phyloP scores from a whole-genome alignment of 2,329 filamentous ascomycete genomes.

The Colletotrichum tropicale region DNA sequence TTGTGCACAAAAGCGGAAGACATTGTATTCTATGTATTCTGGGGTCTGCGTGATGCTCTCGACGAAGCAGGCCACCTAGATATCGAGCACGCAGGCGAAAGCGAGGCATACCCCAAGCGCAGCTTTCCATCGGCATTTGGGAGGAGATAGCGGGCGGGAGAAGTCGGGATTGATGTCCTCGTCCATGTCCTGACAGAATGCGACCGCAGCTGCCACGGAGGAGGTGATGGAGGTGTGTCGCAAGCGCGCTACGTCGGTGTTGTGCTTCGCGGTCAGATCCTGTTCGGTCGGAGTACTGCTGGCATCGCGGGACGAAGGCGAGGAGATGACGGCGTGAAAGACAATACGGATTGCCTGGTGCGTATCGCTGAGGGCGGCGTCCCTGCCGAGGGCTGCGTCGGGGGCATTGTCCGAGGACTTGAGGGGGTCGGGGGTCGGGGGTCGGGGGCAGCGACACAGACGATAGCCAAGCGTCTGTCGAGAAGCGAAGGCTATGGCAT shows the following conservation, averaged over 20 bases:
- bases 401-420: not conserved
- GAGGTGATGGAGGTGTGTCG: not conserved
- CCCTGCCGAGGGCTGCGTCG: not conserved
- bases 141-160: not conserved
- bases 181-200: not conserved
- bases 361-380: not conserved
- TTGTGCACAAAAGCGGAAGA: not conserved
- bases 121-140: not conserved
- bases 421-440: not conserved
- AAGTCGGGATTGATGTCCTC: not conserved
- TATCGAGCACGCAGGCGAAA: not conserved
- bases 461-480: not conserved
- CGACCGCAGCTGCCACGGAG: not conserved
- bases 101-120: not conserved
- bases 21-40: not conserved
- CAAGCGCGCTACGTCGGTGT: not conserved
- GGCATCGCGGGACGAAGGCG: not conserved
- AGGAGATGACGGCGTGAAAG: not conserved
- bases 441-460: rapidly evolving
- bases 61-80: not conserved
- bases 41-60: not conserved
- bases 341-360: not conserved
- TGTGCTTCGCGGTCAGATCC: not conserved
- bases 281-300: not conserved
- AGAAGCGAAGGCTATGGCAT: not conserved